These are phyloP conservation scores for Nasturtium officinale DNA, from an alignment of 345 rosid genomes.

Conservation along the genomic window DNA sequence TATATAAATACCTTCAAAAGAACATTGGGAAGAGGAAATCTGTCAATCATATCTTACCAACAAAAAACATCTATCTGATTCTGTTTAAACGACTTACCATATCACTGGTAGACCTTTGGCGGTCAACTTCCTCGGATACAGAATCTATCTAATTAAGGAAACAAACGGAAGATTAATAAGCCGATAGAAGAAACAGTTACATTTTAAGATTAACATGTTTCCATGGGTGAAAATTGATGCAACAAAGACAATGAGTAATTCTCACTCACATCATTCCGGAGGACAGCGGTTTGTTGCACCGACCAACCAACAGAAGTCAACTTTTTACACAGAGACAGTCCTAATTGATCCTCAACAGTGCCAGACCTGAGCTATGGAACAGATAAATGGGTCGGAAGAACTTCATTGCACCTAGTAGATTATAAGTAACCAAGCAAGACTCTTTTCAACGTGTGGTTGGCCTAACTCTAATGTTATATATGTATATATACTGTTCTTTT, in stretches of 20 bases:
- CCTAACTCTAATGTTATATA: constrained; percentile 19
- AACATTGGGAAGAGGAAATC: not conserved
- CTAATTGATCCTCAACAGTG: constrained; percentile 89
- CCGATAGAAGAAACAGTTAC: constrained; percentile 6
- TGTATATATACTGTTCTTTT: constrained; percentile 3
- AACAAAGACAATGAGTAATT: constrained; percentile 16
- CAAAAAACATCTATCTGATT: constrained; percentile 2
- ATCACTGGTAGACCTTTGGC: constrained; percentile 65
- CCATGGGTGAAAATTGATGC: constrained; percentile 4
- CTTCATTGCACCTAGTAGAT: constrained; percentile 28
- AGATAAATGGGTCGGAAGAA: constrained; percentile 49
- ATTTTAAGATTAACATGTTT: not conserved
- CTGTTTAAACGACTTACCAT: constrained; percentile 57
- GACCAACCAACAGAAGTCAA: constrained; percentile 82
- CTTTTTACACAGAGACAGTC: constrained; percentile 70
- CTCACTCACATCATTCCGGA: constrained; percentile 83
- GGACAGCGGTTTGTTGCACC: constrained; percentile 59
- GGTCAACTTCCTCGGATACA: constrained; percentile 96
- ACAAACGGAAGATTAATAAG: constrained; percentile 34
- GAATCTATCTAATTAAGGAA: constrained; percentile 74
- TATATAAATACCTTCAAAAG: constrained; percentile 70
- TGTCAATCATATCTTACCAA: constrained; percentile 12
- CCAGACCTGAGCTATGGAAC: constrained; percentile 99
- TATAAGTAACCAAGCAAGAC: constrained; percentile 13
- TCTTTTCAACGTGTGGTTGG: constrained; percentile 9